These are phyloP conservation scores for Tripidium arundinaceum DNA, from an alignment of 202 grass and related monocot species.

Conservation along the genomic window DNA sequence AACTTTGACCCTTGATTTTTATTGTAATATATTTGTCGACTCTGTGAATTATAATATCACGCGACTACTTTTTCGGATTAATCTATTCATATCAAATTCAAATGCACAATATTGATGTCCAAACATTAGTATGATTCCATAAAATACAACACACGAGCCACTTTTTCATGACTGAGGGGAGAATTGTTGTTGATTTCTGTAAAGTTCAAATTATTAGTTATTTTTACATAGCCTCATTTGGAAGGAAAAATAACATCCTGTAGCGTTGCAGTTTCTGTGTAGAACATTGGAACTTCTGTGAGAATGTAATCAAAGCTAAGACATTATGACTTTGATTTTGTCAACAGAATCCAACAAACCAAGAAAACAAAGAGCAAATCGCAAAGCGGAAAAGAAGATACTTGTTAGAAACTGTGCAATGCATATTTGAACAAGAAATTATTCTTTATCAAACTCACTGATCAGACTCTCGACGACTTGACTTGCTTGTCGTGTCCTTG, in stretches of 20 bases:
- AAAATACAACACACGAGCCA: too few species aligned
- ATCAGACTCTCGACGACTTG: slow-evolving; percentile 78
- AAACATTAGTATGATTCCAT: too few species aligned
- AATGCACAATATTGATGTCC: too few species aligned
- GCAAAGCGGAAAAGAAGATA: background rate
- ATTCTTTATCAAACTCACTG: slow-evolving; percentile 60
- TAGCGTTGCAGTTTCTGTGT: background rate
- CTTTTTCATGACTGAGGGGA: background rate
- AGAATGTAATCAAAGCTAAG: background rate
- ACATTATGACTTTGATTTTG: background rate
- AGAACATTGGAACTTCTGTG: background rate
- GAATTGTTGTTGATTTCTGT: background rate
- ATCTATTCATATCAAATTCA: background rate
- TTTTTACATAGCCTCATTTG: background rate
- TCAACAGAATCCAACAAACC: background rate
- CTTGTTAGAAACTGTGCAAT: background rate
- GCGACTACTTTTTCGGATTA: background rate
- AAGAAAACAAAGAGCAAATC: background rate
- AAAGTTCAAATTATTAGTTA: too few species aligned
- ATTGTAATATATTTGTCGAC: background rate
- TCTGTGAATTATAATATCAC: background rate
- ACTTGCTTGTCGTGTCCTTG: slow-evolving; percentile 78
- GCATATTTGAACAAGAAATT: slow-evolving; percentile 24
- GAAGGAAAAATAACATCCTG: background rate
- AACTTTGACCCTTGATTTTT: background rate